Base-by-base conservation (phyloP, 179 eudicot species). In the Pouteria campechiana region DNA sequence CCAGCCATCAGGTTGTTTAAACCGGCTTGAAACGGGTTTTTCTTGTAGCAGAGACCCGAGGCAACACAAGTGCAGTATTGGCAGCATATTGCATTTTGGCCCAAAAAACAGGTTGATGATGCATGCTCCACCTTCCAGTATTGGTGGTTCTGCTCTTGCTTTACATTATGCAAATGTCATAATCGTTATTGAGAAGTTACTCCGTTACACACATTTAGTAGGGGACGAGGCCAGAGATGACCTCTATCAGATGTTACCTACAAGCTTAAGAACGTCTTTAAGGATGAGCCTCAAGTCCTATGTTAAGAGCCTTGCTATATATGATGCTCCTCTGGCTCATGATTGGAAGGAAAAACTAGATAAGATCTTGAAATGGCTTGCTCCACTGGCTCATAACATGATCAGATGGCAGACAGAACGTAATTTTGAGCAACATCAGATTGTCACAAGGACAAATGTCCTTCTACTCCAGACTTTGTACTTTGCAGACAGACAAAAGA, bases 381-480 rank as follows among this genome's bases (percentile, higher is more conserved):
- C 87, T n/a, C 96, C 94, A 3, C 22, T 90, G 35, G 98, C 98
- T 3, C 96, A 86, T 45, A 90, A 86, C 61, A 90, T 73, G 96
- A 79, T 90, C 55, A 69, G 87, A 67, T 90, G 98, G 98, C 96
- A 90, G 60, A 79, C 75, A 29, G 98, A 90, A 54, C 68, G 96
- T 5, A 90, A 69, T 43, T 74, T 90, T 8, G 98, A 90, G 71
- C 94, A 82, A 50, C 94, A 77, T 19, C 87, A 82, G 23, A 76
- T 90, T 24, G 82, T 86, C 14, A 57, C 57, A 3, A 65, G 83
- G 54, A 73, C 86, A 1, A 82, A 87, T 20, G 96, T 77, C 8
- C 94, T 86, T 29, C 44, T 90, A 37, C 60, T 90, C 19, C 94
- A 90, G 73, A 90, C 98, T n/a, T 44, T 86, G 46, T 82, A 79